Evolutionary conservation across 768 basidiomycete genomes (phyloP).

Genomic region (Rhodotorula kratochvilovae): DNA sequence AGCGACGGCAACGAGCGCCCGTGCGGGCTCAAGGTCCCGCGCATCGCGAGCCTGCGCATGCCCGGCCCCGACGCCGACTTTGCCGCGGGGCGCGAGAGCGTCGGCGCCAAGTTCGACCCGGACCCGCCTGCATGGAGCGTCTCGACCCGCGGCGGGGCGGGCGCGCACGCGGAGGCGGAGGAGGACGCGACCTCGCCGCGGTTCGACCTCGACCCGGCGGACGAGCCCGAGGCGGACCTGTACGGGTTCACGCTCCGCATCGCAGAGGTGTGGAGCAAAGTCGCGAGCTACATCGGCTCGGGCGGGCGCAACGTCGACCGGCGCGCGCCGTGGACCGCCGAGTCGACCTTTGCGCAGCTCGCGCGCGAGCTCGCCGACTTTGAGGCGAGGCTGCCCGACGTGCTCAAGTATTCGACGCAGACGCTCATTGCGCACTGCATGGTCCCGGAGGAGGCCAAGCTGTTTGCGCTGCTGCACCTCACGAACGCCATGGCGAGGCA

Average conservation of each 20-base stretch:
- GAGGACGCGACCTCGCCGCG: slow-evolving; percentile 4
- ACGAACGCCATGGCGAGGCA: slow-evolving; percentile 25
- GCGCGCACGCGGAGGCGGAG: not conserved
- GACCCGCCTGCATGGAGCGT: slow-evolving; percentile 28
- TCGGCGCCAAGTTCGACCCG: slow-evolving; percentile 30
- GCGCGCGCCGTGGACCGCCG: slow-evolving; percentile 27
- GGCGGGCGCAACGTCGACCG: slow-evolving; percentile 38
- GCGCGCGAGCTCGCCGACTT: slow-evolving; percentile 16
- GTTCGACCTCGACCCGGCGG: not conserved
- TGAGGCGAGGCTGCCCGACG: slow-evolving; percentile 20
- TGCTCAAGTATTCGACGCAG: slow-evolving; percentile 20
- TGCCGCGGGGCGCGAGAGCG: slow-evolving; percentile 1
- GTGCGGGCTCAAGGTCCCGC: slow-evolving; percentile 33
- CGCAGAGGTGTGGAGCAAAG: slow-evolving; percentile 34
- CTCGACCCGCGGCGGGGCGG: not conserved
- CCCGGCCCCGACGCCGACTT: slow-evolving; percentile 35
- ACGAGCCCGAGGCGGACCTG: slow-evolving; percentile 35
- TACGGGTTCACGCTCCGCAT: slow-evolving; percentile 35
- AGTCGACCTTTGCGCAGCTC: slow-evolving; percentile 34
- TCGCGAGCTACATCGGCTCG: slow-evolving; percentile 32
- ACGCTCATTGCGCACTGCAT: slow-evolving; percentile 35
- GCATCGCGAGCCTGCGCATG: slow-evolving; percentile 28
- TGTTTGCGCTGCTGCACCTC: slow-evolving; percentile 36
- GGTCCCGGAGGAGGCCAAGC: slow-evolving; percentile 26
- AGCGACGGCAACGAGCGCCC: slow-evolving; percentile 40